These are phyloP conservation scores for Tetrapisispora phaffii DNA, from an alignment of 805 yeast genomes.

Conservation along the genomic window DNA sequence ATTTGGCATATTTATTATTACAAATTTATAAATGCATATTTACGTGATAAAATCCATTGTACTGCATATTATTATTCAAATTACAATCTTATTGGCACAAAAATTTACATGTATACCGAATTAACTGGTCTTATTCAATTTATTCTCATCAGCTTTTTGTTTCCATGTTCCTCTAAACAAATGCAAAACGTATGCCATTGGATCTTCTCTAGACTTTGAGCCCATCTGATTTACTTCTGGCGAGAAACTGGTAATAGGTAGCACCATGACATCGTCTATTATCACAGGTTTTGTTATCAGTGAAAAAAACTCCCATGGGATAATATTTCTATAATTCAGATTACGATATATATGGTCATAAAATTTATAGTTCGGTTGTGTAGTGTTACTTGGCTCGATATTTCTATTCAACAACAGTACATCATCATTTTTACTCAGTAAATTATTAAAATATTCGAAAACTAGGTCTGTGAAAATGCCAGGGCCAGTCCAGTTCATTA, in stretches of 20 bases:
- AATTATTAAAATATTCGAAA: conserved; percentile 60
- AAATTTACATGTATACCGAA: not conserved
- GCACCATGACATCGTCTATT: conserved; percentile 72
- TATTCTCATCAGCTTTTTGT: conserved; percentile 14
- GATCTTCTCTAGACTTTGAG: conserved; percentile 51
- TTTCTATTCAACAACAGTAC: conserved; percentile 35
- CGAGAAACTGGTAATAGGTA: conserved; percentile 81
- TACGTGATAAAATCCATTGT: no score
- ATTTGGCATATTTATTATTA: no score
- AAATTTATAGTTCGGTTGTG: conserved; percentile 17
- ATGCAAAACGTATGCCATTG: conserved; percentile 80
- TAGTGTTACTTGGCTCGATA: conserved; percentile 3
- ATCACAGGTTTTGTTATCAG: conserved; percentile 62
- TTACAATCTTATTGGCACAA: no score
- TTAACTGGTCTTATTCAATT: not conserved
- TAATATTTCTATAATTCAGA: conserved; percentile 13
- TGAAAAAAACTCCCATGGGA: conserved; percentile 68
- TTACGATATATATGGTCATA: conserved; percentile 17
- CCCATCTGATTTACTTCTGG: conserved; percentile 90
- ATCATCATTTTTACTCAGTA: conserved; percentile 52
- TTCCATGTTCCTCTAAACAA: conserved; percentile 60
- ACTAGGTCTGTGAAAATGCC: conserved; percentile 73
- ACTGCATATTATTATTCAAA: no score
- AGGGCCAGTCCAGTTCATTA: conserved; percentile 68
- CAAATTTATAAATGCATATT: not conserved